Evolutionary conservation across 2,329 filamentous ascomycete genomes (phyloP).

Genomic region (Claviceps sp.): DNA sequence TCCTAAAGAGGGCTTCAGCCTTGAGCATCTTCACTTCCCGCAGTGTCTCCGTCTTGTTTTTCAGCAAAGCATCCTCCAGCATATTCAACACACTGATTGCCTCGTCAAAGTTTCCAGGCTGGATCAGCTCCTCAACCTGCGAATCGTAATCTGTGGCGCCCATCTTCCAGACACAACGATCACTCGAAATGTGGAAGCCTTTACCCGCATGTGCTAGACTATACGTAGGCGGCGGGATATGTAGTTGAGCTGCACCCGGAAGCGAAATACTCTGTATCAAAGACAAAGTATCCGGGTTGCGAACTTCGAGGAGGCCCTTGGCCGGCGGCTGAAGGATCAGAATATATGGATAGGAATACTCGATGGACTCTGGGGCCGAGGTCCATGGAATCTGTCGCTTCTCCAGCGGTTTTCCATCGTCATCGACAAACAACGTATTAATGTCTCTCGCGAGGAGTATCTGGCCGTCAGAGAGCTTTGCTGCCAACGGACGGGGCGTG

Average conservation of each 20-base stretch:
- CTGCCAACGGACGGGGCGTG: conserved; percentile 79
- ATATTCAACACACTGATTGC: conserved; percentile 79
- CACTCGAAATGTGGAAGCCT: conserved; percentile 85
- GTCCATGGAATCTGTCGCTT: conserved; percentile 89
- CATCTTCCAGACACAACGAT: conserved; percentile 93
- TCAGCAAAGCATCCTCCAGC: conserved; percentile 82
- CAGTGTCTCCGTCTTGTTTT: conserved; percentile 67
- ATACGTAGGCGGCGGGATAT: conserved; percentile 84
- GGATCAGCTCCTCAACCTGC: conserved; percentile 72
- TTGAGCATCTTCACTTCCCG: conserved; percentile 86
- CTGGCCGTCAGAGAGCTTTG: conserved; percentile 68
- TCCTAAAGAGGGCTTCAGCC: conserved; percentile 69
- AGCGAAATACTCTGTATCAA: conserved; percentile 74
- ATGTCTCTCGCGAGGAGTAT: conserved; percentile 95
- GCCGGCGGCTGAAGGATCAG: conserved; percentile 71
- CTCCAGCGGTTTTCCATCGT: conserved; percentile 66
- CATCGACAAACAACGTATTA: conserved; percentile 83
- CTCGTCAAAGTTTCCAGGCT: conserved; percentile 67
- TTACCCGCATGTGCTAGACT: conserved; percentile 94
- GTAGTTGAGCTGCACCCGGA: conserved; percentile 68
- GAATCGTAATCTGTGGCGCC: conserved; percentile 80
- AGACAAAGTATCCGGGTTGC: conserved; percentile 86
- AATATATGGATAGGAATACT: conserved; percentile 94
- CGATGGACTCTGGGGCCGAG: conserved; percentile 74
- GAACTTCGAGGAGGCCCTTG: conserved; percentile 76